Evolutionary conservation across 176 grass and related monocot genomes (phyloP), one percentile per base, ranked within the genome.

Genomic region (Chloris gayana): DNA sequence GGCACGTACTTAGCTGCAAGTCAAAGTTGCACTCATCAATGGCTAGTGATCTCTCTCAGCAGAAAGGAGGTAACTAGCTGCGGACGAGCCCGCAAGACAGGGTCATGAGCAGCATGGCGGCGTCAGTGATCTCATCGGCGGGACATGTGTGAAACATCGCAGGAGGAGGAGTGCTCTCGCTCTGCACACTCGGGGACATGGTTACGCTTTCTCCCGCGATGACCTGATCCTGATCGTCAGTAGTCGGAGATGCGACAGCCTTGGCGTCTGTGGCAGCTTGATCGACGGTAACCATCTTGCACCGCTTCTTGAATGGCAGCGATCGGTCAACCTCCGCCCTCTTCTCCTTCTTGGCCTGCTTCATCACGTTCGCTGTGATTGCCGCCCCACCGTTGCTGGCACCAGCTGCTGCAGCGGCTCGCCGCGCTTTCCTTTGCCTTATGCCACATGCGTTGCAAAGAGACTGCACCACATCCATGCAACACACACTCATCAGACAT

Each of bases 361-460:
- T 99, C 7, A 2, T 9, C 21, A 7, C 4, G 25, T 14, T 58
- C 2, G 1, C 38, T 9, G 1, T 69, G 10, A 38, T 47, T 19
- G 38, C 49, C n/a, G 73, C 76, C 37, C 61, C 72, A 3, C 82
- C 72, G 38, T 73, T 44, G 59, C 57, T 9, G 17, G 76, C 72
- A 70, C 75, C 80, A 29, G 64, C 77, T 4, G 77, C 56, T 0
- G 73, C 62, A 0, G 81, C 91, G 2, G 80, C 96, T 31, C 96
- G 84, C 59, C 96, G 75, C 3, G 92, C 96, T 82, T 99, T 99
- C 92, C 96, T 89, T 86, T 99, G 96, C 62, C 96, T 83, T 78
- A 99, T 99, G 46, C 96, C 96, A 6, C 96, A 99, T 37, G 96
- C 96, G 71, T 99, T 99, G 75, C 96, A 99, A 54, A 99, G 96